Evolutionary conservation across 805 yeast species (phyloP).

Genomic region (Nakazawaea holstii): DNA sequence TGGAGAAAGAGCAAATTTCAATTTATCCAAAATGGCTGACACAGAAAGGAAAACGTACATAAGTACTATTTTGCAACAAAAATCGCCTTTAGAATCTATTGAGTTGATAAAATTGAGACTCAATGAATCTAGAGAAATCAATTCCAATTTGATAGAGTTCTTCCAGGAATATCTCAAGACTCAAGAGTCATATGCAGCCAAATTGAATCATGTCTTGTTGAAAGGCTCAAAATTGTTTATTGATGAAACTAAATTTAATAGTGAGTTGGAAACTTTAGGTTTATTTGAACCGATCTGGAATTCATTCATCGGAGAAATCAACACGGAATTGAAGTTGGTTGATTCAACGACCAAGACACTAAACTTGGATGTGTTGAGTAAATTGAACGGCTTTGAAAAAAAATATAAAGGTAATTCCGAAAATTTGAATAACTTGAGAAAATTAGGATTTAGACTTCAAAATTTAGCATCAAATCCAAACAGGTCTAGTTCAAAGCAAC

Average conservation of each 20-base stretch:
- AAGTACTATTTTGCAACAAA: slow-evolving; percentile 29
- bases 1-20: no score
- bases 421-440: slow-evolving; percentile 10
- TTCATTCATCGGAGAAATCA: slow-evolving; percentile 32
- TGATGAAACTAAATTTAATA: slow-evolving; percentile 34
- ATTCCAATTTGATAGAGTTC: slow-evolving; percentile 58
- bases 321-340: slow-evolving; percentile 36
- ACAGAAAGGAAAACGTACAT: slow-evolving; percentile 6
- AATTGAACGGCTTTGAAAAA: slow-evolving; percentile 17
- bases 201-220: slow-evolving; percentile 33
- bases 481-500: slow-evolving; percentile 24
- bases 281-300: slow-evolving; percentile 38
- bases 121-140: slow-evolving; percentile 47
- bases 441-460: slow-evolving; percentile 1
- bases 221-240: slow-evolving; percentile 30
- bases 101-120: slow-evolving; percentile 55
- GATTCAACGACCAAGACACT: slow-evolving; percentile 40
- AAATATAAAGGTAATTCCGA: slow-evolving; percentile 16
- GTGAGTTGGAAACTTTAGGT: slow-evolving; percentile 43
- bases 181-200: slow-evolving; percentile 40
- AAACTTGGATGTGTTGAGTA: slow-evolving; percentile 15
- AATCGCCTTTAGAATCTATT: slow-evolving; percentile 54
- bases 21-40: background rate
- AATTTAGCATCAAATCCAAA: slow-evolving; percentile 15
- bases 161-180: slow-evolving; percentile 48